Evolutionary conservation across 331 rosid genomes (phyloP).

Genomic region (Cydonia oblonga): DNA sequence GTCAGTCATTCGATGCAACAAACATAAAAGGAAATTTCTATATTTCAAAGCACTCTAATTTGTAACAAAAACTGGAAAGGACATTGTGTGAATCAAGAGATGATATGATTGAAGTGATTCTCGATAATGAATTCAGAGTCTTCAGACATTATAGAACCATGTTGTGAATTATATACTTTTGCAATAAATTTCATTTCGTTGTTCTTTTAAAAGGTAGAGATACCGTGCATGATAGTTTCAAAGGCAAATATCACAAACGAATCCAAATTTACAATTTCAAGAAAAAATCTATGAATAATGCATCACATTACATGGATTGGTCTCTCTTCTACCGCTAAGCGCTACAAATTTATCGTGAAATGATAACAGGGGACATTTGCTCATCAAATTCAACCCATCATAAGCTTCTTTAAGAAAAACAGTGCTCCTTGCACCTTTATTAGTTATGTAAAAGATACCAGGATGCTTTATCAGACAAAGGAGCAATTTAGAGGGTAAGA

Average conservation of each 20-base stretch:
- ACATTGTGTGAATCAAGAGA: background rate
- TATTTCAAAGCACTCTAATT: background rate
- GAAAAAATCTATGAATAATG: constrained; percentile 20
- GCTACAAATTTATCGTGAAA: constrained; percentile 46
- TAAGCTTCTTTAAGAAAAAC: constrained; percentile 81
- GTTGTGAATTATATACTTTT: background rate
- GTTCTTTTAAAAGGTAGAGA: background rate
- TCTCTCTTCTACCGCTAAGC: constrained; percentile 54
- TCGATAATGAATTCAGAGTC: background rate
- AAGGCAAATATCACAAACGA: background rate
- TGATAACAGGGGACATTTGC: constrained; percentile 56
- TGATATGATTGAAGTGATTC: background rate
- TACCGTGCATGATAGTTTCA: background rate
- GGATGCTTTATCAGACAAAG: constrained; percentile 80
- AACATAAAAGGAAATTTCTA: background rate
- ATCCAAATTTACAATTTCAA: background rate
- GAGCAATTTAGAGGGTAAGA: constrained; percentile 57
- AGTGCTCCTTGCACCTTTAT: constrained; percentile 77
- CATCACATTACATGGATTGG: constrained; percentile 17
- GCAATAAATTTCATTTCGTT: background rate
- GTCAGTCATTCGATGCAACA: background rate
- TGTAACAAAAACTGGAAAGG: background rate
- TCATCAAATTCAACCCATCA: constrained; percentile 45
- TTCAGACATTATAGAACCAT: background rate
- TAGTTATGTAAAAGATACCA: constrained; percentile 81